phyloP scores from a whole-genome alignment of 2,329 filamentous ascomycete genomes.

The Westerdykella aurantiaca region DNA sequence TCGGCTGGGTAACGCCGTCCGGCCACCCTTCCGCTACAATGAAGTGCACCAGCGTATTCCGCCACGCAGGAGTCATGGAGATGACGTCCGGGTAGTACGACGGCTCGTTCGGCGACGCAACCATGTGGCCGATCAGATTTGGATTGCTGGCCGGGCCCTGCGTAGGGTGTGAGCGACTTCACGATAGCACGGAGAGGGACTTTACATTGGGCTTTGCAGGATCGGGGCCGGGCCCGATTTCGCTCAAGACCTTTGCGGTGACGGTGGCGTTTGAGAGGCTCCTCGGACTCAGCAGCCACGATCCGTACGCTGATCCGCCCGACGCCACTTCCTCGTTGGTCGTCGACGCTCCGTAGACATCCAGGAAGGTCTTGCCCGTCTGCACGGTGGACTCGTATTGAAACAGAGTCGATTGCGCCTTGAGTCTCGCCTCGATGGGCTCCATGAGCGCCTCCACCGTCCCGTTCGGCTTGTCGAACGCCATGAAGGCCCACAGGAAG shows the following conservation, averaged over 20 bases:
- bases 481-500: constrained; percentile 15
- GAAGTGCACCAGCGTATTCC: constrained; percentile 17
- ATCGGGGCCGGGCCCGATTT: constrained; percentile 15
- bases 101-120: constrained; percentile 9
- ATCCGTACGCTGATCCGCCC: constrained; percentile 16
- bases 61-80: constrained; percentile 22
- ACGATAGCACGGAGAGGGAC: neutral
- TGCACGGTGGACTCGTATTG: constrained; percentile 10
- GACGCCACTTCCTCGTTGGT: constrained; percentile 20
- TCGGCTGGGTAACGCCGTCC: constrained; percentile 5
- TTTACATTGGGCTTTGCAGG: constrained; percentile 11
- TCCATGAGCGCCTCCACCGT: constrained; percentile 14
- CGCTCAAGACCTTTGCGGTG: constrained; percentile 11
- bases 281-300: constrained; percentile 15
- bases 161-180: constrained; percentile 1
- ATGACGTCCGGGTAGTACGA: constrained; percentile 13
- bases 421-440: constrained; percentile 14
- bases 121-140: constrained; percentile 19
- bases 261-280: constrained; percentile 12
- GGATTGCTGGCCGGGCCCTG: constrained; percentile 14
- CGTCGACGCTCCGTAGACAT: constrained; percentile 1
- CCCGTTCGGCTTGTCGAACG: constrained; percentile 18
- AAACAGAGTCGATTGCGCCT: constrained; percentile 6
- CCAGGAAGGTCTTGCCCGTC: constrained; percentile 10
- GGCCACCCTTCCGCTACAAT: constrained; percentile 13